These are phyloP conservation scores for Mycena venus DNA, from an alignment of 768 basidiomycete genomes.

Conservation along the genomic window DNA sequence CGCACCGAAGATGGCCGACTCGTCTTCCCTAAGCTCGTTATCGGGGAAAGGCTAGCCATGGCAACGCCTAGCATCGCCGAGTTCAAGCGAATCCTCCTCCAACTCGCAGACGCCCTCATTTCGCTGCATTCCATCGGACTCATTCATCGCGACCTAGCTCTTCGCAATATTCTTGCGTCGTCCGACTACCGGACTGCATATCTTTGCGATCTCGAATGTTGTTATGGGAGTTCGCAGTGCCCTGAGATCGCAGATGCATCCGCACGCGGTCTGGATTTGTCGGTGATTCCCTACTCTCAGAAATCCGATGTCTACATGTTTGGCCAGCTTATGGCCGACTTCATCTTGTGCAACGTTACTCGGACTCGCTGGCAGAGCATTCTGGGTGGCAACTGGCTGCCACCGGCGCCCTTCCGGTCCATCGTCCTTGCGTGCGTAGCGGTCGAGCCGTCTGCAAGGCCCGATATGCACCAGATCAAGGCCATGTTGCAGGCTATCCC, in stretches of 20 bases:
- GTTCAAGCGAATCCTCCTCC: neutral
- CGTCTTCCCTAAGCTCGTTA: conserved; percentile 14
- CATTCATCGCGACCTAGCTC: conserved; percentile 5
- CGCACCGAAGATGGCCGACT: conserved; percentile 20
- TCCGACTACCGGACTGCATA: conserved; percentile 5
- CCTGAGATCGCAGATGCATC: conserved; percentile 20
- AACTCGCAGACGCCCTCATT: neutral
- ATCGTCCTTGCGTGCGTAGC: conserved; percentile 15
- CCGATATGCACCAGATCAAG: conserved; percentile 22
- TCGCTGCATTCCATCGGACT: neutral
- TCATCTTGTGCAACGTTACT: conserved; percentile 8
- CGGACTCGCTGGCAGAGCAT: conserved; percentile 15
- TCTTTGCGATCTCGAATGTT: conserved; percentile 24
- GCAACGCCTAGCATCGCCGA: neutral
- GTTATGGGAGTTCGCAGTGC: conserved; percentile 10
- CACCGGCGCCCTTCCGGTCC: conserved; percentile 24
- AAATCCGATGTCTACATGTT: conserved; percentile 31
- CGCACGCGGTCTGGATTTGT: neutral
- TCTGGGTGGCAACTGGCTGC: conserved; percentile 17
- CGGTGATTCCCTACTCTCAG: conserved; percentile 18
- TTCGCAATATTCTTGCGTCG: neutral
- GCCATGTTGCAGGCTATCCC: conserved; percentile 21
- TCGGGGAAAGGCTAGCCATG: fast-evolving
- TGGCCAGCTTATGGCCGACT: conserved; percentile 20
- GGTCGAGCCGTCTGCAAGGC: conserved; percentile 11